These are phyloP conservation scores for Ascocoryne sarcoides DNA, from an alignment of 2,329 filamentous ascomycete species.

Conservation along the genomic window DNA sequence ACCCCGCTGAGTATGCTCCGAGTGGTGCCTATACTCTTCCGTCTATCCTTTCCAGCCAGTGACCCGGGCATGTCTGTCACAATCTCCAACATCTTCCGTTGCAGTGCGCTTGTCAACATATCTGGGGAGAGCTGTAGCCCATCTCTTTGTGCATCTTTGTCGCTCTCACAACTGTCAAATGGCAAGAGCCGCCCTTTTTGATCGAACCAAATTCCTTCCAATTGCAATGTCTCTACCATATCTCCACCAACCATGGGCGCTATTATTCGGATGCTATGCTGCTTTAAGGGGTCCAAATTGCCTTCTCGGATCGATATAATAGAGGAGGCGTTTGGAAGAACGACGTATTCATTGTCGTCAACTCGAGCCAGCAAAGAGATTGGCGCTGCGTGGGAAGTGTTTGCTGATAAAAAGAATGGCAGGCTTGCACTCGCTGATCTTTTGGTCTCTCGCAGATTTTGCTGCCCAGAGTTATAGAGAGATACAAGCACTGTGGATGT, in stretches of 20 bases:
- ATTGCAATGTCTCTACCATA: conserved; percentile 16
- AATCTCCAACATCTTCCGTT: conserved; percentile 24
- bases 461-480: conserved; percentile 11
- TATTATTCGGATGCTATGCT: conserved; percentile 20
- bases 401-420: conserved; percentile 9
- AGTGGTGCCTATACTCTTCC: conserved; percentile 6
- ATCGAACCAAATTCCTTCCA: conserved; percentile 23
- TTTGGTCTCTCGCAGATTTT: not conserved
- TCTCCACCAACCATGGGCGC: conserved; percentile 18
- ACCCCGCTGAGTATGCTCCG: conserved; percentile 18
- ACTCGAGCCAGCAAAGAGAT: conserved; percentile 21
- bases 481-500: conserved; percentile 17
- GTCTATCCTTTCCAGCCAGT: conserved; percentile 9
- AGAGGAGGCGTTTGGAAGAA: conserved; percentile 19
- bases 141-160: not conserved
- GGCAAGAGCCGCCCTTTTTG: conserved; percentile 15
- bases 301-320: conserved; percentile 12
- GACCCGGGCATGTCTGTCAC: conserved; percentile 27
- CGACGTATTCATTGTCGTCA: conserved; percentile 21
- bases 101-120: no score
- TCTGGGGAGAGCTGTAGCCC: not conserved
- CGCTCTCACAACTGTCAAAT: not conserved
- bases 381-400: conserved; percentile 13
- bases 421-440: not conserved
- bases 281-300: conserved; percentile 9